Evolutionary conservation across 2,329 filamentous ascomycete genomes (phyloP).

Genomic region (Sporothrix euskadiensis): DNA sequence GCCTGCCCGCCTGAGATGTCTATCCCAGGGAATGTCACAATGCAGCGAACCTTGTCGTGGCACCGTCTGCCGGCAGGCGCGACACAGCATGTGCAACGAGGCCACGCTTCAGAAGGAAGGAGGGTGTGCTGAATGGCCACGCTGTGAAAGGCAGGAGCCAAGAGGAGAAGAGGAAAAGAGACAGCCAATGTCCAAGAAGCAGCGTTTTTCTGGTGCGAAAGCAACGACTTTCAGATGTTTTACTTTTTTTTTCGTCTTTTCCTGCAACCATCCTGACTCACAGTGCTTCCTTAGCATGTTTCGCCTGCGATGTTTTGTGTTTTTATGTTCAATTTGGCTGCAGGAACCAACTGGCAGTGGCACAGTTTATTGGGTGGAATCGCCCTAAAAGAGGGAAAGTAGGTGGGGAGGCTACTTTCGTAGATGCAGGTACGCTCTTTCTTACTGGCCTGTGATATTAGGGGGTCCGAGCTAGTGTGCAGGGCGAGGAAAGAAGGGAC

Average conservation of each 20-base stretch:
- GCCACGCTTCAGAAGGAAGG: not conserved
- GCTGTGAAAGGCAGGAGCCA: not conserved
- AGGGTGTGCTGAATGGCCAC: not conserved
- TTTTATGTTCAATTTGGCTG: conserved; percentile 17
- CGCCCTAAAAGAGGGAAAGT: conserved; percentile 8
- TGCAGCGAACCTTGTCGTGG: not conserved
- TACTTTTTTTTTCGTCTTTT: not conserved
- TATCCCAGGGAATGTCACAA: not conserved
- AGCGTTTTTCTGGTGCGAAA: not conserved
- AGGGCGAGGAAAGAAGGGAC: conserved; percentile 5
- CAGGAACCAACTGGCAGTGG: conserved; percentile 4
- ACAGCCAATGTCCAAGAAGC: not conserved
- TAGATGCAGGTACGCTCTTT: conserved; percentile 15
- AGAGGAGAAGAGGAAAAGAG: not conserved
- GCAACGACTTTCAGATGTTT: not conserved
- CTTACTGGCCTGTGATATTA: not conserved
- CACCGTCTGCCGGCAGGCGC: not conserved
- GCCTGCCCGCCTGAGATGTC: not conserved
- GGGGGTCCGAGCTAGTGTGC: not conserved
- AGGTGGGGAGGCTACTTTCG: not conserved
- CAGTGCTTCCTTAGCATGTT: not conserved
- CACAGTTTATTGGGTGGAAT: conserved; percentile 19
- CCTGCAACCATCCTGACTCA: not conserved
- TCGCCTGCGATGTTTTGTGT: not conserved
- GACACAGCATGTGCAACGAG: conserved; percentile 8